Base-by-base conservation (phyloP, 805 yeast species). In the Candida anglica region DNA sequence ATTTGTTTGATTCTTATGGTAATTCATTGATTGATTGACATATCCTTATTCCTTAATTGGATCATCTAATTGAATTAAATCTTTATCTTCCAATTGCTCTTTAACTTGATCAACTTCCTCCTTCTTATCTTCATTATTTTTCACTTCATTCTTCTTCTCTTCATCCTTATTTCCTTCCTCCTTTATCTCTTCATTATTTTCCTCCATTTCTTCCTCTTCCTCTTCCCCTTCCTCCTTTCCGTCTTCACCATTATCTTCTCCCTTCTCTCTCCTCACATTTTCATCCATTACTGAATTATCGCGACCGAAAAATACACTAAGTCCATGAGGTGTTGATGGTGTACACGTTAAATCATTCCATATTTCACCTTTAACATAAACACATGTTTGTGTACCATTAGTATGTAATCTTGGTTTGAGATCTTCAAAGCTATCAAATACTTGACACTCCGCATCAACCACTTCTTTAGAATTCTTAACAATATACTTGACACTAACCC, bases 401-500 rank as follows among this genome's bases (percentile, higher is more conserved):
- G 33, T 11, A 9, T 9, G 16, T 6, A 32, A 24, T 14, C 18
- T 24, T 16, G 8, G 19, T n/a, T n/a, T 25, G 17, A 32, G 15
- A 13, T 32, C 13, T 4, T 32, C 34, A 32, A 32, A 32, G 8
- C 19, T 27, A 13, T 52, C 48, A 11, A 28, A 27, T 9, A 56
- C 36, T 13, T 33, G 30, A 15, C 40, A 31, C 24, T 47, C 46
- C 5, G 56, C 48, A 13, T 38, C 42, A 10, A 34, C 47, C 33
- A 56, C 52, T 6, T 14, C 15, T 11, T 41, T 34, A 42, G 28
- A 25, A 7, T 34, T 20, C 3, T 30, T 32, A 19, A 14, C 14
- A 13, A 39, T 30, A 9, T 46, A 46, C 9, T 39, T 35, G 31
- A 46, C 46, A 30, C 44, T 43, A 1, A 49, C 46, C 62, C 62